Conservation (phyloP, 192 early-diverging fungal species). For the Gryganskiella cystojenkinii region DNA sequence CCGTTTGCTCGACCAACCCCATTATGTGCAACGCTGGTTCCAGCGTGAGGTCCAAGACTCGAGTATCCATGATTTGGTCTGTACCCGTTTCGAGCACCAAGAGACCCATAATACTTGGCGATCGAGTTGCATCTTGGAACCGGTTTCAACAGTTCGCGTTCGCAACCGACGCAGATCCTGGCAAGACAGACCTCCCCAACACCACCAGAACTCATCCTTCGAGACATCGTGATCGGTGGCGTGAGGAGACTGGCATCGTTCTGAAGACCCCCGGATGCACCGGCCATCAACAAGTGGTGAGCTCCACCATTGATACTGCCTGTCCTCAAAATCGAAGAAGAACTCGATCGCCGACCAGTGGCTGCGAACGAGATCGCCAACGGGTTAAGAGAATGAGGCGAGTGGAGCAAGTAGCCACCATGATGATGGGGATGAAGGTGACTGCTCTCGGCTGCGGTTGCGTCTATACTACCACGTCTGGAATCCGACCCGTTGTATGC, state of each 20-base stretch:
- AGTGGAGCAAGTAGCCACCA: neutral
- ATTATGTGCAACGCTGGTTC: neutral
- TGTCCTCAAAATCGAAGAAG: conserved; percentile 31
- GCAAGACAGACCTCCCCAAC: conserved; percentile 48
- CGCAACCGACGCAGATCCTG: conserved; percentile 49
- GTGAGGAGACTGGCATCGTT: neutral
- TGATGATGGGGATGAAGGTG: conserved; percentile 7
- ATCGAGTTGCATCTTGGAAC: conserved; percentile 40
- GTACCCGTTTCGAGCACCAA: conserved; percentile 11
- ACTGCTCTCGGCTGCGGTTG: conserved; percentile 7
- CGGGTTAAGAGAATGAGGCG: conserved; percentile 20
- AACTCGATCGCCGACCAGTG: conserved; percentile 32
- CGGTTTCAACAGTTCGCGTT: conserved; percentile 45
- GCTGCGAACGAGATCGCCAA: conserved; percentile 21
- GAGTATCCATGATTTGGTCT: conserved; percentile 24
- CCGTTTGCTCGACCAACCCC: too few species aligned
- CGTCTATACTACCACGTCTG: conserved; percentile 37
- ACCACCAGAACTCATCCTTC: conserved; percentile 48
- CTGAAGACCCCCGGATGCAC: neutral
- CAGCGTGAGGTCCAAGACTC: conserved; percentile 22
- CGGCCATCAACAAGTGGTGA: conserved; percentile 17
- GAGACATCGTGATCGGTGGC: conserved; percentile 42
- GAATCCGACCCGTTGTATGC: conserved; percentile 22
- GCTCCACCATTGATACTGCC: conserved; percentile 13
- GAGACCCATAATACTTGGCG: conserved; percentile 43